These are phyloP conservation scores for Ambrosia hybrid DNA, from an alignment of 140 eudicot species.

Conservation along the genomic window DNA sequence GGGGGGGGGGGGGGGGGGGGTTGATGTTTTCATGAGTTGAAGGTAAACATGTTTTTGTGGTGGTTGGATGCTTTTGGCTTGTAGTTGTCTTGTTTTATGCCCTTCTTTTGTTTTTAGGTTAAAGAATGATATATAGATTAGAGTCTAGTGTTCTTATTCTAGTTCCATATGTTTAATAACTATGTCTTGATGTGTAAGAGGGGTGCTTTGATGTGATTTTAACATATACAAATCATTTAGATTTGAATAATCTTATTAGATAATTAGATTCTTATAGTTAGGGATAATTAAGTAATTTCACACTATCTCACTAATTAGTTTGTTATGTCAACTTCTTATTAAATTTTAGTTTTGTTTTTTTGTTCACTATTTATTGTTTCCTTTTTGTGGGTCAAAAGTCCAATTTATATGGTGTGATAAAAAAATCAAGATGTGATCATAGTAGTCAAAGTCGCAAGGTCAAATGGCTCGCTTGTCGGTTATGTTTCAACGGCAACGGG, in stretches of 20 bases:
- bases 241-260: constrained; percentile 1
- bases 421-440: too few species aligned
- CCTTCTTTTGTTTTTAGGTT: constrained; percentile 9
- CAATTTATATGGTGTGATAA: not conserved
- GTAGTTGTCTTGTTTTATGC: not conserved
- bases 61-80: constrained; percentile 2
- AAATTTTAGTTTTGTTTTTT: not conserved
- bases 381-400: not conserved
- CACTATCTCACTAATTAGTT: constrained; percentile 4
- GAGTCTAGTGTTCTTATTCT: too few species aligned
- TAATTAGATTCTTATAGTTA: not conserved
- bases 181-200: not conserved
- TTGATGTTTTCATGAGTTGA: not conserved
- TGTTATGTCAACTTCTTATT: not conserved
- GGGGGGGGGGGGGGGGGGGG: too few species aligned
- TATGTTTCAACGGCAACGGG: not conserved
- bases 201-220: constrained; percentile 7
- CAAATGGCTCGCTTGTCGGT: too few species aligned
- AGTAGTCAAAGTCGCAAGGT: too few species aligned
- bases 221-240: not conserved
- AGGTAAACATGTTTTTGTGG: not conserved
- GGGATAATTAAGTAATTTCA: constrained; percentile 3
- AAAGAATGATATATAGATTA: too few species aligned
- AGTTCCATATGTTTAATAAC: not conserved
- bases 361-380: not conserved